These are phyloP conservation scores for Parietaria judaica DNA, from an alignment of 306 rosid species.

Conservation along the genomic window DNA sequence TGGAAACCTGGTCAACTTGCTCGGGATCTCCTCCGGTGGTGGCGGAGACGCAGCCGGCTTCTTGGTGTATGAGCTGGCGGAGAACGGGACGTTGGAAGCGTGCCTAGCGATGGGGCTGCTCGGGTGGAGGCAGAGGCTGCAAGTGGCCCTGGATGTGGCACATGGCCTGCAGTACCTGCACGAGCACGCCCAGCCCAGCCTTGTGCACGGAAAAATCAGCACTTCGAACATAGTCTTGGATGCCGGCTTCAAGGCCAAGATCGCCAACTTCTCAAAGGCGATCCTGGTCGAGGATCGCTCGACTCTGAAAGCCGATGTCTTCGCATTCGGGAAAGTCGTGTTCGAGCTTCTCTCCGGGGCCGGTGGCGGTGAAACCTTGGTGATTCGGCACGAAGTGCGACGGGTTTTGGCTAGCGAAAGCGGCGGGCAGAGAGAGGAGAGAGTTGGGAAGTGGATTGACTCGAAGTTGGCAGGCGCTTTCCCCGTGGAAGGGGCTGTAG, in stretches of 20 bases:
- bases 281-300: slow-evolving; percentile 31
- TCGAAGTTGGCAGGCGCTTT: slow-evolving; percentile 40
- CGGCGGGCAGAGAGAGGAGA: slow-evolving; percentile 45
- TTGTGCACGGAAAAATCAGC: slow-evolving; percentile 67
- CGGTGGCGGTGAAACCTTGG: slow-evolving; percentile 46
- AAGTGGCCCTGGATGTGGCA: slow-evolving; percentile 71
- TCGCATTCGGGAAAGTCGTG: slow-evolving; percentile 60
- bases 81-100: slow-evolving; percentile 63
- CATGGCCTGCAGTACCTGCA: slow-evolving; percentile 76
- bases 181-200: slow-evolving; percentile 67
- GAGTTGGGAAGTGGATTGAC: slow-evolving; percentile 51
- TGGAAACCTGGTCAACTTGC: slow-evolving; percentile 63
- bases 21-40: slow-evolving; percentile 46
- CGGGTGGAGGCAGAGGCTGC: slow-evolving; percentile 63
- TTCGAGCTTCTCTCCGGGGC: slow-evolving; percentile 51
- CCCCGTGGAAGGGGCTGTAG: slow-evolving; percentile 48
- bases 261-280: slow-evolving; percentile 67
- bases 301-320: slow-evolving; percentile 55
- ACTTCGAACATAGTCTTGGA: slow-evolving; percentile 65
- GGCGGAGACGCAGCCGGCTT: slow-evolving; percentile 43
- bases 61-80: slow-evolving; percentile 64
- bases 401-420: slow-evolving; percentile 30
- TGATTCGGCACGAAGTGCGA: slow-evolving; percentile 60
- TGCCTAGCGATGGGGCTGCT: slow-evolving; percentile 45
- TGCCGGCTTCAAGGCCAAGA: slow-evolving; percentile 58